Conservation (phyloP, 768 basidiomycete species). For the Naematelia encephala region DNA sequence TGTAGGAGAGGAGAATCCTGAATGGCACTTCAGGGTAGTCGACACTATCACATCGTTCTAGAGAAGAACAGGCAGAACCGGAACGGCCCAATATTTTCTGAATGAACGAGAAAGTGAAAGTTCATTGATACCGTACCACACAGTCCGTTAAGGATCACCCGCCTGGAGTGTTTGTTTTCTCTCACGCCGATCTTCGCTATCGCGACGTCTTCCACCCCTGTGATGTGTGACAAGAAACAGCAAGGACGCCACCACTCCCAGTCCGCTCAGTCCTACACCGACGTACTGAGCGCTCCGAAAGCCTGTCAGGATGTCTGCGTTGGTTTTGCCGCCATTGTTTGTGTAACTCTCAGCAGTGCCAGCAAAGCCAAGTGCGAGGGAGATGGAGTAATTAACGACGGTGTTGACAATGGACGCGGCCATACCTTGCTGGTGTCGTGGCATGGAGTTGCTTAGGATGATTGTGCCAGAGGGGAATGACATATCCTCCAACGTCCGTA, state of each 20-base stretch:
- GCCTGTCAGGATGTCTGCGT: not conserved
- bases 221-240: no score
- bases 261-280: not conserved
- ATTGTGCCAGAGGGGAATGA: not conserved
- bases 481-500: not conserved
- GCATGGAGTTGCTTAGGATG: not conserved
- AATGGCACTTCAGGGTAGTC: no score
- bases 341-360: constrained; percentile 3
- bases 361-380: not conserved
- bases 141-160: no score
- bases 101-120: no score
- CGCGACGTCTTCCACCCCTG: no score
- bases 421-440: not conserved
- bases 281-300: not conserved
- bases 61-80: no score
- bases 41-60: no score
- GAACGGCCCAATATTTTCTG: no score
- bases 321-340: not conserved
- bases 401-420: not conserved
- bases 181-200: no score
- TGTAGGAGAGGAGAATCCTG: no score
- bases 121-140: no score
- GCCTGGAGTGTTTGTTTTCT: no score
- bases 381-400: constrained; percentile 7
- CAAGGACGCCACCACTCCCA: not conserved